Conservation (phyloP, 2,329 filamentous ascomycete genomes). For the Knufia fluminis region DNA sequence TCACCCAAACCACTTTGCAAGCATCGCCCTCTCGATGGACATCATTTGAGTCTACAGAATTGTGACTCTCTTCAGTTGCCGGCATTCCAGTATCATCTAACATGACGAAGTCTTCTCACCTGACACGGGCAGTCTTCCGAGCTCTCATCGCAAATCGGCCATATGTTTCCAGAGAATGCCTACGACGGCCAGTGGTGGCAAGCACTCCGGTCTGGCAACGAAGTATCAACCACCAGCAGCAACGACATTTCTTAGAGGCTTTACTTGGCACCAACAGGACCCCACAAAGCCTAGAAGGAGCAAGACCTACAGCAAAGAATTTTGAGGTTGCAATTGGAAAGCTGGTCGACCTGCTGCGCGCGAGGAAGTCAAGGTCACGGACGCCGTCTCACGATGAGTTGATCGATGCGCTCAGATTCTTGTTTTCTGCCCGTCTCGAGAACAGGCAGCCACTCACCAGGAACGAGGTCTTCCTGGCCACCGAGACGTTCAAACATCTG, state of each 20-base stretch:
- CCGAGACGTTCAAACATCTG: constrained; percentile 54
- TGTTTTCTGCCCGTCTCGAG: constrained; percentile 50
- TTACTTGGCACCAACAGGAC: constrained; percentile 9
- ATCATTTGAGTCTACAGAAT: background rate
- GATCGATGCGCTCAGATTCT: constrained; percentile 52
- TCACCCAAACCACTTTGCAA: too few species aligned
- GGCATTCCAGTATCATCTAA: constrained; percentile 1
- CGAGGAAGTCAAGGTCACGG: constrained; percentile 53
- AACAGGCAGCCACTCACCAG: constrained; percentile 48
- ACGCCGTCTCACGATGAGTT: constrained; percentile 57
- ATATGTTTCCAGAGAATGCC: constrained; percentile 22
- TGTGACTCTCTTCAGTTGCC: background rate
- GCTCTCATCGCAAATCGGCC: constrained; percentile 37
- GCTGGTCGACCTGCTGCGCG: constrained; percentile 58
- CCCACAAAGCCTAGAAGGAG: constrained; percentile 11
- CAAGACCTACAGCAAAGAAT: constrained; percentile 17
- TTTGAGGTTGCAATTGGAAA: constrained; percentile 19
- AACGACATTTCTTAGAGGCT: constrained; percentile 17
- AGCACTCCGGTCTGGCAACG: background rate
- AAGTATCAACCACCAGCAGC: constrained; percentile 10
- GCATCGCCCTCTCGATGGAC: background rate
- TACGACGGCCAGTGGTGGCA: constrained; percentile 2
- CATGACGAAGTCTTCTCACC: constrained; percentile 35
- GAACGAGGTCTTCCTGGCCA: constrained; percentile 55
- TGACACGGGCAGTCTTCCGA: constrained; percentile 37